Percentiles rank a stretch among this genome's conserved stretches.
These are phyloP conservation scores for Lichina pygmaea DNA, from an alignment of 495 filamentous ascomycete genomes.

Conservation along the genomic window DNA sequence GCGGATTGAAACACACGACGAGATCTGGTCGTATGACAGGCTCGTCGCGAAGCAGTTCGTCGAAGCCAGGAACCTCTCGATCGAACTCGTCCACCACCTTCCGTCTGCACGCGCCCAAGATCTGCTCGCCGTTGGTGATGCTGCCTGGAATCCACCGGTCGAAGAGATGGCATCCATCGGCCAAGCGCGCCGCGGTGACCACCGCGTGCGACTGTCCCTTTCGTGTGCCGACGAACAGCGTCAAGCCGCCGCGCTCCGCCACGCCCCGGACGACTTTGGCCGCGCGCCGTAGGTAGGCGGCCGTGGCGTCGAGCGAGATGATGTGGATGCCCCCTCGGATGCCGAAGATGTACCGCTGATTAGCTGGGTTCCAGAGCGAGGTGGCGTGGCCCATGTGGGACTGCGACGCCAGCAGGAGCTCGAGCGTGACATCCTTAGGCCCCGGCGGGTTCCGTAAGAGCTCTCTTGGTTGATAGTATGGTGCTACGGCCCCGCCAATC, in stretches of 20 bases:
- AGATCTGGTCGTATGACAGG: constrained; percentile 59
- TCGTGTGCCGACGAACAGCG: constrained; percentile 78
- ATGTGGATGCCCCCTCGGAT: constrained; percentile 79
- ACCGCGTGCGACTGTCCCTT: constrained; percentile 51
- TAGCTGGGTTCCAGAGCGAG: constrained; percentile 84
- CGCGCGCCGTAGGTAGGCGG: constrained; percentile 67
- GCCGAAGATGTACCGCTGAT: constrained; percentile 86
- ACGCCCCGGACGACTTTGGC: constrained; percentile 75
- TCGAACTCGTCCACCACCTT: constrained; percentile 51
- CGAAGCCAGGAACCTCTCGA: constrained; percentile 31
- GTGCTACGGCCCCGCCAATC: constrained; percentile 25
- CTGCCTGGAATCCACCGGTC: constrained; percentile 79
- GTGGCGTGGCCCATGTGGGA: constrained; percentile 80
- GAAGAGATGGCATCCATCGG: constrained; percentile 67
- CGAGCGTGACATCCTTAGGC: constrained; percentile 60
- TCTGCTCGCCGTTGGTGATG: constrained; percentile 81
- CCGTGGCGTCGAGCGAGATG: constrained; percentile 67
- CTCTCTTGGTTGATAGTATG: constrained; percentile 38
- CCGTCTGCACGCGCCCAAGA: constrained; percentile 35
- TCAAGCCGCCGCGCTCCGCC: constrained; percentile 51
- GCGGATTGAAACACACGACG: constrained; percentile 72
- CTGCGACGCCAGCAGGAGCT: constrained; percentile 74
- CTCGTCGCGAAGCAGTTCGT: constrained; percentile 30
- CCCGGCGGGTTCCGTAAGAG: constrained; percentile 43
- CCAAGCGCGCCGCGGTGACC: constrained; percentile 52